Percentiles rank a stretch among this genome's conserved stretches.
Conservation (phyloP, 73 alveolate species). For the Blepharisma japonicum region DNA sequence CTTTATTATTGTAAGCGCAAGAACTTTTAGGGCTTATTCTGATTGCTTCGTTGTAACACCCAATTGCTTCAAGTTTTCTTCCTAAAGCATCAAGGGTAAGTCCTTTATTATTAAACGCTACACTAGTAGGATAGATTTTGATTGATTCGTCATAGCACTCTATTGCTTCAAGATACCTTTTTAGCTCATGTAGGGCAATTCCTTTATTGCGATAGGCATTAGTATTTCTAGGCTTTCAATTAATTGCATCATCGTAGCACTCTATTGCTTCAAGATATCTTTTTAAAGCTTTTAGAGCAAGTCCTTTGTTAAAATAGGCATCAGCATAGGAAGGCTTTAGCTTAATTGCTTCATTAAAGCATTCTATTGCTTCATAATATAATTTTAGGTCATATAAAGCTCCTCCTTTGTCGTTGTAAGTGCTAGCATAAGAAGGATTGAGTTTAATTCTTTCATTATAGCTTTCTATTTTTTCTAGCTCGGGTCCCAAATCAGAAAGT, state of each 20-base stretch:
- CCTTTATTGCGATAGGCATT: background rate
- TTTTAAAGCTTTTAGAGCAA: background rate
- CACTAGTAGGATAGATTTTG: background rate
- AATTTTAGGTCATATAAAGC: background rate
- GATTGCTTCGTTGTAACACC: background rate
- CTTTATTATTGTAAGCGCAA: background rate
- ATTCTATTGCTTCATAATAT: background rate
- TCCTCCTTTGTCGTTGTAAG: background rate
- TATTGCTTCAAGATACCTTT: background rate
- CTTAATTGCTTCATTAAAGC: background rate
- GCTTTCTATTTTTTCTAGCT: background rate
- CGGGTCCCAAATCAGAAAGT: background rate
- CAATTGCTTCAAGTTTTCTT: background rate
- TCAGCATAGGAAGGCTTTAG: background rate
- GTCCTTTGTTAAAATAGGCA: background rate
- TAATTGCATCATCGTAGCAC: background rate
- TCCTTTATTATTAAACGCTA: background rate
- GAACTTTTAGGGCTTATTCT: background rate
- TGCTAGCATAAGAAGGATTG: background rate
- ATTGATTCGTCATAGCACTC: background rate
- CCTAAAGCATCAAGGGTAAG: background rate
- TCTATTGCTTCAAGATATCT: background rate
- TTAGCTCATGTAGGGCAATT: background rate
- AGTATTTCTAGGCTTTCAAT: background rate
- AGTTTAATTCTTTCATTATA: background rate